Percentiles rank a stretch among this genome's conserved stretches.
These are phyloP conservation scores for Pinguiococcus pyrenoidosus DNA, from an alignment of 108 stramenopile species.

Conservation along the genomic window DNA sequence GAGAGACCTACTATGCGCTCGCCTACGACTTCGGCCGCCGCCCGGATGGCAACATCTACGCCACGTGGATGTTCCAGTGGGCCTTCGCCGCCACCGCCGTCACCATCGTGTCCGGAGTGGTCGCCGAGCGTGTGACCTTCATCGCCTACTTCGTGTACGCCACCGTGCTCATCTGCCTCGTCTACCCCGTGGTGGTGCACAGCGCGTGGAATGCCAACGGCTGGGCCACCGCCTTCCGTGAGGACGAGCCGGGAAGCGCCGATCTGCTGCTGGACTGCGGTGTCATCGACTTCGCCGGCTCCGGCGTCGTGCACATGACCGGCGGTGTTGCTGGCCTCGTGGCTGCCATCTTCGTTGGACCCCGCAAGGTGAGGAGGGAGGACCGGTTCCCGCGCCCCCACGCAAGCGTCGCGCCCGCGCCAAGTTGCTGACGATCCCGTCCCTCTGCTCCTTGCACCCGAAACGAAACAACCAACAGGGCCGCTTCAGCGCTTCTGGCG, in stretches of 20 bases:
- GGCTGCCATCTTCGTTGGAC: not conserved
- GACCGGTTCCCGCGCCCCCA: too few relatives aligned
- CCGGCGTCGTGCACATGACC: slow-evolving; percentile 56
- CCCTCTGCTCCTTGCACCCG: too few relatives aligned
- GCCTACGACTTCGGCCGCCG: too few relatives aligned
- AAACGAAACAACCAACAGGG: too few relatives aligned
- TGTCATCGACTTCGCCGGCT: slow-evolving; percentile 61
- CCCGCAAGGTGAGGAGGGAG: too few relatives aligned
- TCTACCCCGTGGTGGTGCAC: slow-evolving; percentile 72
- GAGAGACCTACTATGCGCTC: slow-evolving; percentile 50
- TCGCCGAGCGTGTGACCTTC: slow-evolving; percentile 61
- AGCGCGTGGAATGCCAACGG: slow-evolving; percentile 56
- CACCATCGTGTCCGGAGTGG: slow-evolving; percentile 57
- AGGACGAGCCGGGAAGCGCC: not conserved
- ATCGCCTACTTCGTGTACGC: slow-evolving; percentile 61
- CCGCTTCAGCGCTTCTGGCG: not conserved
- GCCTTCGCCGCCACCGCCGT: slow-evolving; percentile 59
- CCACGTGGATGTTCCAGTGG: slow-evolving; percentile 64
- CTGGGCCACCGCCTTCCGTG: slow-evolving; percentile 3
- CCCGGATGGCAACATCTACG: slow-evolving; percentile 21
- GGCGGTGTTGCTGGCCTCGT: slow-evolving; percentile 67
- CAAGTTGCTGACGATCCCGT: too few relatives aligned
- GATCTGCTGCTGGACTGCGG: slow-evolving; percentile 46
- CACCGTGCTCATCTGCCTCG: slow-evolving; percentile 52
- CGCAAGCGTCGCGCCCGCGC: too few relatives aligned